Evolutionary conservation across 805 yeast genomes (phyloP), one percentile per base, ranked within the genome.

Genomic region (Lachancea nothofagi): DNA sequence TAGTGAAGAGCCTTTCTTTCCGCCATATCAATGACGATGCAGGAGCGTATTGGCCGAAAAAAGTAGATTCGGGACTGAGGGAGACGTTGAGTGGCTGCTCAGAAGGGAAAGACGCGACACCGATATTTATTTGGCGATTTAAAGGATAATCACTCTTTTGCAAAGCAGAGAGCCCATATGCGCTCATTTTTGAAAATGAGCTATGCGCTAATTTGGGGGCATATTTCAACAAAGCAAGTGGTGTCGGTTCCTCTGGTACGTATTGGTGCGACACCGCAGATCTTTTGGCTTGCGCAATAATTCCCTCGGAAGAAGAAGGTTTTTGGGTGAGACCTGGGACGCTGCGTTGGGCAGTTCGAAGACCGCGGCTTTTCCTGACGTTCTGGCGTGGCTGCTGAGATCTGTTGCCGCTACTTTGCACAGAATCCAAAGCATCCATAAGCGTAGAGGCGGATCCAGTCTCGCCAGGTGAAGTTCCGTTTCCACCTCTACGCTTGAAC

Each of bases 21-120:
- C 50, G 47, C 18, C 54, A 33, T 5, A 44, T 39, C 15, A 56
- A 33, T 3, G 57, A 59, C 49, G 75, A 66, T 1, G 95, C 95
- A 7, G 74, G 66, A 2, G 80, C 69, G 33, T 89, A 65, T 9
- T 84, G 74, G 6, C 88, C 97, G 7, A 83, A 78, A 51, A 83
- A 84, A 5, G 69, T 65, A 40, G 87, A 76, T 50, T 61, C 65
- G 59, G 67, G 78, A 14, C 50, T 44, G 21, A 39, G 34, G 6
- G 41, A 40, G 13, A 36, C 25, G 39, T 47, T 53, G 30, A 41
- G 40, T 6, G 48, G 43, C 23, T 39, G 24, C 4, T 29, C 41
- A 21, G 39, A 37, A 7, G 31, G 33, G 13, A 34, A 36, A 7
- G 36, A 25, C 4, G 23, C 37, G n/a, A 41, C 29, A 7, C 59